These are phyloP conservation scores for Leonotis leonurus DNA, from an alignment of 257 asterid species.

Conservation along the genomic window DNA sequence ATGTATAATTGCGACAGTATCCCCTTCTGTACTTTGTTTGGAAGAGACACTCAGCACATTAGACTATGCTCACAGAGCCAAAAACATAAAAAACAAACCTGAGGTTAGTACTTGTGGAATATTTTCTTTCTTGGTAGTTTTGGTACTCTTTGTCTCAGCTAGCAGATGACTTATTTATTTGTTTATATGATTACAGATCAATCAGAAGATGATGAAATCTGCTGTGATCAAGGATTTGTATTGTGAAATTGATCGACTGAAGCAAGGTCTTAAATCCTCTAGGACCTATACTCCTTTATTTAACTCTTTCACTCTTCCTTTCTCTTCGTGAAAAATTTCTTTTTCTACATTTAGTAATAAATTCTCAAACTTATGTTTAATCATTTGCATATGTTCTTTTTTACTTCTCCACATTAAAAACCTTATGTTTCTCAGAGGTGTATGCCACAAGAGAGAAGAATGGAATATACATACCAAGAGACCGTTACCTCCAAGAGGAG, in stretches of 20 bases:
- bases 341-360: not conserved
- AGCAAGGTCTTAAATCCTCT: conserved; percentile 64
- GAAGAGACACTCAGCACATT: conserved; percentile 97
- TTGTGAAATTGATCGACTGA: conserved; percentile 81
- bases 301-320: not conserved
- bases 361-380: not conserved
- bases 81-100: conserved; percentile 96
- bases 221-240: conserved; percentile 63
- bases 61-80: conserved; percentile 98
- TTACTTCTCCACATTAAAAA: conserved; percentile 5
- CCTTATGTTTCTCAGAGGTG: conserved; percentile 55
- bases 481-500: conserved; percentile 95
- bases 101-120: conserved; percentile 47
- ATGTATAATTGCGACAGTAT: conserved; percentile 88
- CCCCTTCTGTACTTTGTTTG: conserved; percentile 82
- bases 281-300: not conserved
- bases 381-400: not conserved
- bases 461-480: conserved; percentile 94
- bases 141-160: conserved; percentile 9
- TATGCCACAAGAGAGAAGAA: conserved; percentile 98
- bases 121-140: conserved; percentile 1
- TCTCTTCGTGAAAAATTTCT: not conserved
- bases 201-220: conserved; percentile 87
- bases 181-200: conserved; percentile 47
- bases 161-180: not conserved